phyloP scores from a whole-genome alignment of 768 basidiomycete genomes.

The Amanita brunnescens region DNA sequence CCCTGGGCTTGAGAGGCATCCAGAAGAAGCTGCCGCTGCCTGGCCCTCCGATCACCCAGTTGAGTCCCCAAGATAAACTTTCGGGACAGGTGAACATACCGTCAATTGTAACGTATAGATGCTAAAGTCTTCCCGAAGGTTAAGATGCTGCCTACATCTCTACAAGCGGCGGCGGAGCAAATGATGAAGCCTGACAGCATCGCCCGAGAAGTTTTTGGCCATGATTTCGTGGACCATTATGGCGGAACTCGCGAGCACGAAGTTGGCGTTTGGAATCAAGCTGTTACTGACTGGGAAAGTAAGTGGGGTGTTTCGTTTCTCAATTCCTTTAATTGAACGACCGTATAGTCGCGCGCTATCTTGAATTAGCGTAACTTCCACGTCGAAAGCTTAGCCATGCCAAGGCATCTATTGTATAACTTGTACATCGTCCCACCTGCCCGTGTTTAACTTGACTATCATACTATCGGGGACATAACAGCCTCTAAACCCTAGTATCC shows the following conservation, averaged over 20 bases:
- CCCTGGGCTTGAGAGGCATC: conserved; percentile 83
- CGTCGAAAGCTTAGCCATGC: not conserved
- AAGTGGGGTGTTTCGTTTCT: conserved; percentile 16
- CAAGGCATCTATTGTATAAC: conserved; percentile 28
- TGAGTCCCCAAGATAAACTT: conserved; percentile 38
- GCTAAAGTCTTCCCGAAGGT: conserved; percentile 32
- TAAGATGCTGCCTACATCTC: conserved; percentile 65
- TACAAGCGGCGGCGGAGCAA: conserved; percentile 68
- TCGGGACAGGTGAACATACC: conserved; percentile 9
- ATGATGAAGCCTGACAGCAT: conserved; percentile 77
- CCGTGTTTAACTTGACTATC: conserved; percentile 40
- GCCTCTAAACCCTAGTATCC: conserved; percentile 46
- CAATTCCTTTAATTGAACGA: conserved; percentile 1
- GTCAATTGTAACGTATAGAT: not conserved
- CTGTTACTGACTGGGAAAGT: conserved; percentile 95
- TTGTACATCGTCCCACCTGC: conserved; percentile 57
- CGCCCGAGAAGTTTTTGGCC: conserved; percentile 81
- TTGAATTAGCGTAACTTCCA: conserved; percentile 58
- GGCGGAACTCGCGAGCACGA: conserved; percentile 94
- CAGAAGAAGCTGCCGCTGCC: conserved; percentile 62
- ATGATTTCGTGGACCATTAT: conserved; percentile 90
- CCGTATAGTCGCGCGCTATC: conserved; percentile 65
- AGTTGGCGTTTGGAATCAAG: conserved; percentile 76
- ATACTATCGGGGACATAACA: conserved; percentile 40
- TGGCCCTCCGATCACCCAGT: conserved; percentile 59